A percentile compares a stretch with the other conserved stretches of the same genome.
Conservation (phyloP, 495 filamentous ascomycete species). For the Penicillium crystallinum region DNA sequence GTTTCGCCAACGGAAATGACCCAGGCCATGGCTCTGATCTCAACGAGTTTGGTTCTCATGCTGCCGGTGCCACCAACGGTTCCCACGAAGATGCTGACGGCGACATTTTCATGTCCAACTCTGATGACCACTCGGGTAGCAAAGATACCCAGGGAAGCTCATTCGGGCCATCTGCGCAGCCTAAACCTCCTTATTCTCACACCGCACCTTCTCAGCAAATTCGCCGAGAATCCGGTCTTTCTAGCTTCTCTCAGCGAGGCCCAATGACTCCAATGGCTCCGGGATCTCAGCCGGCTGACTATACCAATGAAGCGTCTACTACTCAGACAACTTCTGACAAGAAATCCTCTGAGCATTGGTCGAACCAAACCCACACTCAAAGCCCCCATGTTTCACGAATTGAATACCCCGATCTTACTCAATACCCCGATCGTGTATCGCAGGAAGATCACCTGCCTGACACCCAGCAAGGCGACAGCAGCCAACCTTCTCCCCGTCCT, state of each 20-base stretch:
- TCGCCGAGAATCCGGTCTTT: constrained; percentile 44
- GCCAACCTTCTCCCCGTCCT: constrained; percentile 31
- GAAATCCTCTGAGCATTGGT: constrained; percentile 54
- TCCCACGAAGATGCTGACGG: constrained; percentile 59
- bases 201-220: constrained; percentile 50
- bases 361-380: constrained; percentile 54
- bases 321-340: constrained; percentile 72
- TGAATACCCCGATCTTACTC: constrained; percentile 28
- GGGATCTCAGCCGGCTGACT: constrained; percentile 68
- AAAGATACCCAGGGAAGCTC: constrained; percentile 44
- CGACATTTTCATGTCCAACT: constrained; percentile 47
- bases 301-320: constrained; percentile 81
- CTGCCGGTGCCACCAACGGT: constrained; percentile 57
- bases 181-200: constrained; percentile 43
- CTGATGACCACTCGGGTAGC: constrained; percentile 37
- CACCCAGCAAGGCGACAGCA: constrained; percentile 41
- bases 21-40: constrained; percentile 42
- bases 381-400: constrained; percentile 31
- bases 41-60: constrained; percentile 36
- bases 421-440: constrained; percentile 25
- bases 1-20: constrained; percentile 48
- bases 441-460: constrained; percentile 45
- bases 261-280: constrained; percentile 69
- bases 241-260: constrained; percentile 61
- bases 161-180: constrained; percentile 50